Conservation (phyloP, 2,329 filamentous ascomycete species). For the Ambrosiella xylebori region DNA sequence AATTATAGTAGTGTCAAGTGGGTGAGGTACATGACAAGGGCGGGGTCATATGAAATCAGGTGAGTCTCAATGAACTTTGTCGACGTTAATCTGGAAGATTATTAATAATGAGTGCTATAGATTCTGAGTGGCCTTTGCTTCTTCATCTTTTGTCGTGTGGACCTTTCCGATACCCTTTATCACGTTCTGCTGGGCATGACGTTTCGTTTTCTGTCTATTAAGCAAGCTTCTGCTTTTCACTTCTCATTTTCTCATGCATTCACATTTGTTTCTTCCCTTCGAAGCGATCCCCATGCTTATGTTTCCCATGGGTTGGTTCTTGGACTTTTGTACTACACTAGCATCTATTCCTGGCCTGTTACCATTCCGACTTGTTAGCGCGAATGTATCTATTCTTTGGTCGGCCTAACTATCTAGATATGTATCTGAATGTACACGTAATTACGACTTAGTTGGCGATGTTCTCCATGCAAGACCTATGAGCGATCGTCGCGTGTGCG, state of each 20-base stretch:
- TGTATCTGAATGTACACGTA: not conserved
- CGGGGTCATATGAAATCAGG: constrained; percentile 94
- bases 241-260: not conserved
- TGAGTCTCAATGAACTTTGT: constrained; percentile 22
- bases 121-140: not conserved
- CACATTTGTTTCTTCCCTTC: constrained; percentile 4
- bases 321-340: not conserved
- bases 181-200: not conserved
- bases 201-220: not conserved
- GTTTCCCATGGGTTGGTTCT: not conserved
- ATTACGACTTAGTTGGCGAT: not conserved
- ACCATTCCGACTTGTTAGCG: not conserved
- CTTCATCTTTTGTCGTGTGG: not conserved
- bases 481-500: not conserved
- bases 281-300: not conserved
- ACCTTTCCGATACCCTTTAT: not conserved
- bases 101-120: not conserved
- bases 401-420: not conserved
- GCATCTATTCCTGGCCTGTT: not conserved
- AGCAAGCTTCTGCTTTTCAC: not conserved
- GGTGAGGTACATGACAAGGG: constrained; percentile 97
- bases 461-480: not conserved
- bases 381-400: too few relatives aligned
- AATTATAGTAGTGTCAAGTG: constrained; percentile 99
- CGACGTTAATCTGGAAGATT: not conserved